phyloP scores from a whole-genome alignment of 768 basidiomycete species.

The Termitomyces titanicus region DNA sequence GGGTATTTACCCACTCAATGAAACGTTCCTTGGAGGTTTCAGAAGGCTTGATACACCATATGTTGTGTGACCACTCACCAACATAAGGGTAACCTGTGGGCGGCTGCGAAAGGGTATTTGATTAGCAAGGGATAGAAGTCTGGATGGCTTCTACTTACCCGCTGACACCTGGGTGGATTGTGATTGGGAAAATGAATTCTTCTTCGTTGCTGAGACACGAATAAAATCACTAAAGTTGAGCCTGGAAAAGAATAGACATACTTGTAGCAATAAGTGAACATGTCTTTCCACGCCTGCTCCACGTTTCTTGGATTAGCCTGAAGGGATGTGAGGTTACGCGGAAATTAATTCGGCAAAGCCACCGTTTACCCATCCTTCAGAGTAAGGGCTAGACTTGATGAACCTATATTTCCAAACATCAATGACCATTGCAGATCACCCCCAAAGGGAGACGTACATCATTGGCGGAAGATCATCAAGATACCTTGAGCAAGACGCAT shows the following conservation, averaged over 20 bases:
- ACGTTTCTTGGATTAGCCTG: constrained; percentile 64
- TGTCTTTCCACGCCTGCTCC: constrained; percentile 75
- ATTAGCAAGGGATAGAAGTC: neutral
- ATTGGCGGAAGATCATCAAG: constrained; percentile 76
- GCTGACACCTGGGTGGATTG: constrained; percentile 76
- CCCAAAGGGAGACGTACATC: constrained; percentile 40
- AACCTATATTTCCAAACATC: constrained; percentile 43
- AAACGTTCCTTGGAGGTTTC: constrained; percentile 51
- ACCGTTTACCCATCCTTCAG: constrained; percentile 60
- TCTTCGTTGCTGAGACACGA: constrained; percentile 46
- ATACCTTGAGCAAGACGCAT: constrained; percentile 34
- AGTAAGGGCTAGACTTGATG: constrained; percentile 62
- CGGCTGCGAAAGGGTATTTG: constrained; percentile 32
- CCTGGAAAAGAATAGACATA: constrained; percentile 15
- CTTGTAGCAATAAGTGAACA: constrained; percentile 67
- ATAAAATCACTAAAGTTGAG: neutral
- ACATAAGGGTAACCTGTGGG: constrained; percentile 72
- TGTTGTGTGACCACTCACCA: constrained; percentile 34
- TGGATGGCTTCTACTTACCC: constrained; percentile 39
- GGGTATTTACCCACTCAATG: constrained; percentile 71
- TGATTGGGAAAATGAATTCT: constrained; percentile 70
- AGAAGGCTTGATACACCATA: neutral
- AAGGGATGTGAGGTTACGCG: neutral
- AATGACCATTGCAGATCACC: neutral
- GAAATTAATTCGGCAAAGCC: neutral